These are phyloP conservation scores for Carallia pectinifolia DNA, from an alignment of 345 rosid genomes.

Conservation along the genomic window DNA sequence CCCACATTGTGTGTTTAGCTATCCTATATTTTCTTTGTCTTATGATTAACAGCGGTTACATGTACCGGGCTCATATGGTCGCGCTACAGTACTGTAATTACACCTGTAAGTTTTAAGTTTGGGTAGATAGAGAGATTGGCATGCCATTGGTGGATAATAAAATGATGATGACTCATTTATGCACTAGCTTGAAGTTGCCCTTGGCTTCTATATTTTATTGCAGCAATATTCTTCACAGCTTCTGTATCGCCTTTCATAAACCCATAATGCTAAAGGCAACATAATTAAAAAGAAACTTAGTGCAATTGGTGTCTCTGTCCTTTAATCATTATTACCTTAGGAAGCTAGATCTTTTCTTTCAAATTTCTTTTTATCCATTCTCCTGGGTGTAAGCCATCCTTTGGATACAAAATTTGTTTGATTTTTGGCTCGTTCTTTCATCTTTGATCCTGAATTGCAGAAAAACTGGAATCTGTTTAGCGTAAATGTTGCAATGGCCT, in stretches of 20 bases:
- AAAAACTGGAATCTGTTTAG: constrained; percentile 95
- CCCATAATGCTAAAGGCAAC: not conserved
- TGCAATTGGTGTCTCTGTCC: not conserved
- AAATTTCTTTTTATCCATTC: not conserved
- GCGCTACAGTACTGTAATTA: constrained; percentile 83
- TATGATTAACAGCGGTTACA: constrained; percentile 60
- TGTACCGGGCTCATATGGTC: constrained; percentile 73
- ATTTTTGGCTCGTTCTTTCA: constrained; percentile 8
- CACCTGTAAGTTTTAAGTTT: constrained; percentile 52
- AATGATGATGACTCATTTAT: not conserved
- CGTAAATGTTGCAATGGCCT: constrained; percentile 82
- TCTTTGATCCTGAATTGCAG: constrained; percentile 39
- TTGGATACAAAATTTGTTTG: not conserved
- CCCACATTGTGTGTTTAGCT: not conserved
- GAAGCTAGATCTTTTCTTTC: not conserved
- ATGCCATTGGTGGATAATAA: not conserved
- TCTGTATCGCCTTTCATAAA: too few species aligned
- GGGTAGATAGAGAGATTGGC: not conserved
- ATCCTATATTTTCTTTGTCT: constrained; percentile 13
- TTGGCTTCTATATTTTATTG: too few species aligned
- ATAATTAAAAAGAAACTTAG: not conserved
- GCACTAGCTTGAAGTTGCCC: too few species aligned
- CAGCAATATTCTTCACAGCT: too few species aligned
- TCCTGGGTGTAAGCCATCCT: not conserved
- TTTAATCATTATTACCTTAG: not conserved